These are phyloP conservation scores for Flaveria linearis DNA, from an alignment of 129 eudicot species.

Conservation along the genomic window DNA sequence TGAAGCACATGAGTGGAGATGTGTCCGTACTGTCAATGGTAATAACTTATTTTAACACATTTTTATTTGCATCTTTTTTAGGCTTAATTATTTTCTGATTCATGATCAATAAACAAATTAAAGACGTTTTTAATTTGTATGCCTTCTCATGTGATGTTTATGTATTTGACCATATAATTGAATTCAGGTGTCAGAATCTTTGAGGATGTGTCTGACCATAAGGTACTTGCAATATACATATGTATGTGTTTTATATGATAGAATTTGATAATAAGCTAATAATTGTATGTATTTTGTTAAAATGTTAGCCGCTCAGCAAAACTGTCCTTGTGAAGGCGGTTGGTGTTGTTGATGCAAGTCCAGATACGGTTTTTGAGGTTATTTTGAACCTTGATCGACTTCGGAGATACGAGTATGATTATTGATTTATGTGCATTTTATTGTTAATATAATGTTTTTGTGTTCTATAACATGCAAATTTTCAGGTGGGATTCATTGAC, in stretches of 20 bases:
- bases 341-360: slow-evolving; percentile 79
- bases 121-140: not conserved
- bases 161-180: slow-evolving; percentile 22
- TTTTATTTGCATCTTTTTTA: not conserved
- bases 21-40: slow-evolving; percentile 83
- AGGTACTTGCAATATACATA: slow-evolving; percentile 46
- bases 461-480: slow-evolving; percentile 34
- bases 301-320: slow-evolving; percentile 58
- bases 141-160: slow-evolving; percentile 17
- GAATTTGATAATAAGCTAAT: not conserved
- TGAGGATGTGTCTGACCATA: slow-evolving; percentile 73
- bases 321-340: slow-evolving; percentile 90
- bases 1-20: slow-evolving; percentile 90
- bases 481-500: slow-evolving; percentile 91
- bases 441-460: not conserved
- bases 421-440: slow-evolving; percentile 19
- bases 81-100: not conserved
- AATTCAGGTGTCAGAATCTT: slow-evolving; percentile 85
- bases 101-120: not conserved
- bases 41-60: slow-evolving; percentile 13
- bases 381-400: slow-evolving; percentile 70
- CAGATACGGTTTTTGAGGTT: slow-evolving; percentile 89
- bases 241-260: not conserved
- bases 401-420: slow-evolving; percentile 80
- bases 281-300: slow-evolving; percentile 7